Base-by-base conservation (phyloP, 495 filamentous ascomycete species). In the Cercophora scortea region DNA sequence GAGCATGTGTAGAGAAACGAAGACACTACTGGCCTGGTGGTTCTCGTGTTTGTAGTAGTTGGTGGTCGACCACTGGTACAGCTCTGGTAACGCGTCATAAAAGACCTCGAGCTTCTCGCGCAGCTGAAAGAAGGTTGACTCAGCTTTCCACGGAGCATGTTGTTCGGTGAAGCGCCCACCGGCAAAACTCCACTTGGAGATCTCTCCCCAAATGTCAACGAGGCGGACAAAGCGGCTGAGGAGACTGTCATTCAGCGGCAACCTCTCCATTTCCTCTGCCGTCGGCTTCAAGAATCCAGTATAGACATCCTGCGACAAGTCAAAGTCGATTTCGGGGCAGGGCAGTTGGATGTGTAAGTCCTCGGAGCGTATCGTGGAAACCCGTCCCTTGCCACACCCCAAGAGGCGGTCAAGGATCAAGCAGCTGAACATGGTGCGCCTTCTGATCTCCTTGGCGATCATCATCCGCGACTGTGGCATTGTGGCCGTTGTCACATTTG, bases 371-470 rank as follows among this genome's bases (percentile, higher is more conserved):
- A 90, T 79, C 71, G 87, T 87, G 13, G 81, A 79, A 1, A 84
- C 82, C 8, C 88, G 78, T 53, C 84, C 83, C 58, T 87, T 85
- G 19, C 88, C 88, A 59, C 84, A 88, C 48, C 84, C 82, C 34
- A 93, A 68, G 61, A 87, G 85, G 12, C 88, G 79, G 62, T 95
- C 89, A 54, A 94, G 77, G 48, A 92, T 82, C 57, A 91, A 87
- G 55, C 87, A 89, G 50, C 88, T 88, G 78, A 88, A 95, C 64
- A 92, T 89, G 5, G 89, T 92, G 25, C 89, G 83, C 35, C 89
- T 80, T 59, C 82, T 78, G 13, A 89, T 81, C 67, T 95, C 89
- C 58, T 85, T 85, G 8, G 83, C 73, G 38, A 89, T 83, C 36
- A 84, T 74, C 36, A 78, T 71, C 45, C 86, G 79, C 33, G 42